These are phyloP conservation scores for Lycium ferocissimum DNA, from an alignment of 257 asterid species.

Conservation along the genomic window DNA sequence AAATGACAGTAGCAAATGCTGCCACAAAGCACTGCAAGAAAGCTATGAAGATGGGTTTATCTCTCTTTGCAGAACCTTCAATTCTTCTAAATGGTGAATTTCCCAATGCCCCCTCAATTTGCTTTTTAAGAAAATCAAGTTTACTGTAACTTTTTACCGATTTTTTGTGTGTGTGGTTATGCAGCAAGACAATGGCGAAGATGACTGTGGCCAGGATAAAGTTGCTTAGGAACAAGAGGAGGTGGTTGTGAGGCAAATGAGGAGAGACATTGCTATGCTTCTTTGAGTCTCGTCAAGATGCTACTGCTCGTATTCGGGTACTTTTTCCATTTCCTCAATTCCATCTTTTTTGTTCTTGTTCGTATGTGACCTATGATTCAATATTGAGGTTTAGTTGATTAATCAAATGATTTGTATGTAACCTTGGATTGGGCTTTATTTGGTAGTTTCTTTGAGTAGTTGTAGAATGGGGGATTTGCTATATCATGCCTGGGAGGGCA, in stretches of 20 bases:
- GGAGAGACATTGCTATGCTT: conserved; percentile 95
- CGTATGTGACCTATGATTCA: neutral
- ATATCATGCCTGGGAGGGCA: neutral
- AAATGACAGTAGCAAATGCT: conserved; percentile 56
- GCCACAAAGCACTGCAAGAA: conserved; percentile 71
- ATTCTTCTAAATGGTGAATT: conserved; percentile 79
- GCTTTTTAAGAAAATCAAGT: neutral
- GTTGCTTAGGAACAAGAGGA: conserved; percentile 96
- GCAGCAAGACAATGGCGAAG: conserved; percentile 93
- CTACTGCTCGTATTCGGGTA: conserved; percentile 94
- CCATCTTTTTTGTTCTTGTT: neutral
- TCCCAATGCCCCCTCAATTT: neutral
- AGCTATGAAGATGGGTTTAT: conserved; percentile 60
- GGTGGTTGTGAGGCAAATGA: conserved; percentile 90
- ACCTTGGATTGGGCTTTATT: neutral
- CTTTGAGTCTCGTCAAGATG: conserved; percentile 86
- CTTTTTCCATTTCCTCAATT: neutral
- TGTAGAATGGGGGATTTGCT: neutral
- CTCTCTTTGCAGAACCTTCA: conserved; percentile 68
- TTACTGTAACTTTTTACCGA: neutral
- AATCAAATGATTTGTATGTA: neutral
- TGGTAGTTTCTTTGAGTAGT: neutral
- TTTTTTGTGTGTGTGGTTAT: neutral
- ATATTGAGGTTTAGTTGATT: neutral
- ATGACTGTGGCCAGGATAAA: conserved; percentile 97